Percentiles rank a stretch among this genome's conserved stretches.
Evolutionary conservation across 768 basidiomycete species (phyloP).

Genomic region (Mycena leptocephala): DNA sequence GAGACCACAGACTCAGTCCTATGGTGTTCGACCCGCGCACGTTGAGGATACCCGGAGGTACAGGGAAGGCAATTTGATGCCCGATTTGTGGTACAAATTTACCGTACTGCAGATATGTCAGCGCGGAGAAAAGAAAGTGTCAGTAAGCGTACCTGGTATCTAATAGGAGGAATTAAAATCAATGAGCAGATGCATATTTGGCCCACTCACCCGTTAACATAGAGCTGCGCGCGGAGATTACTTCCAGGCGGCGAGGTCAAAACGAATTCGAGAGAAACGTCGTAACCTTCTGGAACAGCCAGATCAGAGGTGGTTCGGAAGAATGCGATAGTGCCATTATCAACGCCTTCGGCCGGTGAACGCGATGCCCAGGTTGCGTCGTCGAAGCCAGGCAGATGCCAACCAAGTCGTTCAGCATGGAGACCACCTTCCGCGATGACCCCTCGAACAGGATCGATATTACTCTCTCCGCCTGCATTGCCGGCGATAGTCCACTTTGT

Average conservation of each 20-base stretch:
- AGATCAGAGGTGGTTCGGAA: constrained; percentile 70
- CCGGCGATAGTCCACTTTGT: constrained; percentile 63
- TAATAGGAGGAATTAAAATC: not conserved
- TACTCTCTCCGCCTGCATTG: constrained; percentile 61
- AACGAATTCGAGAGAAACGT: constrained; percentile 46
- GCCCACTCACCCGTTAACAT: constrained; percentile 31
- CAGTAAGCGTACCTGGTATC: not conserved
- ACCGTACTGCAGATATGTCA: constrained; percentile 23
- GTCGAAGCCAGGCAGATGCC: constrained; percentile 61
- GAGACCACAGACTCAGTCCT: constrained; percentile 32
- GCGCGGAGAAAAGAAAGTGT: not conserved
- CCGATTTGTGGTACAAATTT: constrained; percentile 34
- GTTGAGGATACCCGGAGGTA: constrained; percentile 34
- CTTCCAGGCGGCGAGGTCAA: constrained; percentile 19
- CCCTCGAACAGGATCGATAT: constrained; percentile 57
- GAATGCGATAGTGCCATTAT: constrained; percentile 62
- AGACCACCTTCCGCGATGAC: constrained; percentile 64
- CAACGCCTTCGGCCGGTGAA: constrained; percentile 38
- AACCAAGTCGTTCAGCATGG: constrained; percentile 61
- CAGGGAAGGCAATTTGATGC: constrained; percentile 32
- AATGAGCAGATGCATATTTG: not conserved
- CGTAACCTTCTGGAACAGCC: constrained; percentile 59
- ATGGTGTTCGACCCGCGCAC: constrained; percentile 31
- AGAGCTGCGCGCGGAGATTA: constrained; percentile 27
- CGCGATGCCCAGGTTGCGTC: constrained; percentile 43